These are phyloP conservation scores for Teratosphaeria zuluensis DNA, from an alignment of 2,329 filamentous ascomycete genomes.

Conservation along the genomic window DNA sequence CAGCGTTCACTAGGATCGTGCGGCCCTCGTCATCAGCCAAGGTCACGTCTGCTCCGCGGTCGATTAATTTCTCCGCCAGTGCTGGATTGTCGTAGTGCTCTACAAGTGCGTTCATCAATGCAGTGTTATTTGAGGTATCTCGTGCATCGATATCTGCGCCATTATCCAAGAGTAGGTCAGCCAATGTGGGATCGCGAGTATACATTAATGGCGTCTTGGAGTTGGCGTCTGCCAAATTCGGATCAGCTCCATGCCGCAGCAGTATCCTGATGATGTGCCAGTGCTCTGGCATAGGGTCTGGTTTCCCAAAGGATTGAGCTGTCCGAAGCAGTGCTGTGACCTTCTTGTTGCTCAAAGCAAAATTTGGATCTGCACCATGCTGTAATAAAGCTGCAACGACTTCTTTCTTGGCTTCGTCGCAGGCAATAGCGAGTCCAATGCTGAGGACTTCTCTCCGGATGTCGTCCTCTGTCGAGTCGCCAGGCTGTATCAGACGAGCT, in stretches of 20 bases:
- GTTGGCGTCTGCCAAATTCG: slow-evolving; percentile 5
- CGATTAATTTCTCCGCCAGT: slow-evolving; percentile 1
- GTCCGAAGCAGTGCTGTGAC: background rate
- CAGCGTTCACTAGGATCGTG: slow-evolving; percentile 16
- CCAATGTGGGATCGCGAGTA: background rate
- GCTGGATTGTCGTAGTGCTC: background rate
- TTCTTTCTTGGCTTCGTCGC: background rate
- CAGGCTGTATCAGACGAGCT: no score
- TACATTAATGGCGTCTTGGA: slow-evolving; percentile 6
- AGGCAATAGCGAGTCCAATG: slow-evolving; percentile 3
- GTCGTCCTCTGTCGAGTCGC: background rate
- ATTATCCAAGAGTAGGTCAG: background rate
- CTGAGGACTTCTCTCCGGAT: slow-evolving; percentile 1
- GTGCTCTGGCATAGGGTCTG: background rate
- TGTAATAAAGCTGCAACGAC: background rate
- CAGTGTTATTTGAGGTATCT: background rate
- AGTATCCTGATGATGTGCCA: slow-evolving; percentile 35
- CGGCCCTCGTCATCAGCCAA: slow-evolving; percentile 1
- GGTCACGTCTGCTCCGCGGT: slow-evolving; percentile 1
- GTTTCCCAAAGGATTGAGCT: background rate
- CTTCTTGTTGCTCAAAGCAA: background rate
- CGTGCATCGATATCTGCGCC: background rate
- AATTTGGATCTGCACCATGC: slow-evolving; percentile 2
- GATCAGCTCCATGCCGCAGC: slow-evolving; percentile 28
- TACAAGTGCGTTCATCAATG: background rate